Evolutionary conservation across 148 eudicot genomes (phyloP).

Genomic region (Gaultheria prostrata): DNA sequence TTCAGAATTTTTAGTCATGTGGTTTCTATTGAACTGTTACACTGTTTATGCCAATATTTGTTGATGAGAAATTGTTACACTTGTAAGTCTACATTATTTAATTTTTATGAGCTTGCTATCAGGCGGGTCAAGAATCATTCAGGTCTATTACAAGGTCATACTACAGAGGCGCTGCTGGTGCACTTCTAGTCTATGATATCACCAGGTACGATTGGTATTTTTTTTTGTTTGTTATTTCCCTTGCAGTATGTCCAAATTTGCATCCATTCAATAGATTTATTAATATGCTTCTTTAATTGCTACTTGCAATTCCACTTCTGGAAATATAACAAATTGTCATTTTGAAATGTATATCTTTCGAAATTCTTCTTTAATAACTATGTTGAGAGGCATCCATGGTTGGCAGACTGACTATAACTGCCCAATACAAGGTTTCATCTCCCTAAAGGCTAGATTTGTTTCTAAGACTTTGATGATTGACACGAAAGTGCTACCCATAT

Average conservation of each 20-base stretch:
- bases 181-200: slow-evolving; percentile 59
- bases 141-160: slow-evolving; percentile 63
- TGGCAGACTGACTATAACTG: background rate
- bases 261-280: background rate
- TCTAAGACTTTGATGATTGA: background rate
- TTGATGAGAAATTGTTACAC: background rate
- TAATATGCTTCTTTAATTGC: background rate
- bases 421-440: background rate
- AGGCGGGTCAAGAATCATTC: slow-evolving; percentile 69
- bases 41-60: background rate
- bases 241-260: background rate
- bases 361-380: background rate
- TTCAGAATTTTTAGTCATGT: background rate
- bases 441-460: background rate
- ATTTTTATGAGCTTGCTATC: slow-evolving; percentile 14
- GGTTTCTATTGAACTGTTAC: background rate
- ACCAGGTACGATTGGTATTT: slow-evolving; percentile 35
- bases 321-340: background rate
- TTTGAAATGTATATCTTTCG: background rate
- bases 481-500: background rate
- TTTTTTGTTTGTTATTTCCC: background rate
- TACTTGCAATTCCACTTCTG: background rate
- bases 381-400: background rate
- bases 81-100: background rate
- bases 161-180: slow-evolving; percentile 66